Evolutionary conservation across 2,329 filamentous ascomycete species (phyloP).

Genomic region (Diaporthe longicolla): DNA sequence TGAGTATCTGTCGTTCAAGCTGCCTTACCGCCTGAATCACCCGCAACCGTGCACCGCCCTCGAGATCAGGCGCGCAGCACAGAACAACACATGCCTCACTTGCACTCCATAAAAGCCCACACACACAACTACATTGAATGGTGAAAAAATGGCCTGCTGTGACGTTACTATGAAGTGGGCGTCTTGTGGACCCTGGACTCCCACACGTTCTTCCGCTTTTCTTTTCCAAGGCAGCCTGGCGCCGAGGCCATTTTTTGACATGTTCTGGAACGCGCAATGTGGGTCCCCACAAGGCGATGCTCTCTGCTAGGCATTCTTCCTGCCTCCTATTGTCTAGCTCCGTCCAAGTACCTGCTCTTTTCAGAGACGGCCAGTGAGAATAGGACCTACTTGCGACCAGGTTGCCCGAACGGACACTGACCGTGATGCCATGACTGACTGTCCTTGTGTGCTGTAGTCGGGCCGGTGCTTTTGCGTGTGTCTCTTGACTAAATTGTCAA

Average conservation of each 20-base stretch:
- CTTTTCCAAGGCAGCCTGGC: slow-evolving; percentile 1
- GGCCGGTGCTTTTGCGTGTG: slow-evolving; percentile 26
- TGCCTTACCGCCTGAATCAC: slow-evolving; percentile 15
- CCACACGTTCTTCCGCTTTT: background rate
- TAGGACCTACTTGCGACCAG: background rate
- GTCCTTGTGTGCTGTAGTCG: slow-evolving; percentile 9
- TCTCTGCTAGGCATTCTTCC: background rate
- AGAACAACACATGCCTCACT: background rate
- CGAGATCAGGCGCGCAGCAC: background rate
- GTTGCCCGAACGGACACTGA: background rate
- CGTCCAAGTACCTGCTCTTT: background rate
- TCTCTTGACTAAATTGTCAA: background rate
- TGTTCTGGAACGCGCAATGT: slow-evolving; percentile 35
- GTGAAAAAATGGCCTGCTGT: slow-evolving; percentile 19
- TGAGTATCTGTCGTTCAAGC: slow-evolving; percentile 27
- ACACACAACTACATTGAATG: background rate
- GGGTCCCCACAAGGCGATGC: background rate
- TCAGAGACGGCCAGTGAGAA: background rate
- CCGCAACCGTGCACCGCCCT: slow-evolving; percentile 22
- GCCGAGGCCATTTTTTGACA: background rate
- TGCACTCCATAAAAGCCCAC: background rate
- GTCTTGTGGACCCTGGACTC: background rate
- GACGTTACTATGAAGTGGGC: slow-evolving; percentile 31
- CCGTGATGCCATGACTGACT: background rate
- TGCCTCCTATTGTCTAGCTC: background rate